A percentile compares a stretch with the other conserved stretches of the same genome.
Evolutionary conservation across 345 rosid species (phyloP).

Genomic region (Sisymbrium altissimum): DNA sequence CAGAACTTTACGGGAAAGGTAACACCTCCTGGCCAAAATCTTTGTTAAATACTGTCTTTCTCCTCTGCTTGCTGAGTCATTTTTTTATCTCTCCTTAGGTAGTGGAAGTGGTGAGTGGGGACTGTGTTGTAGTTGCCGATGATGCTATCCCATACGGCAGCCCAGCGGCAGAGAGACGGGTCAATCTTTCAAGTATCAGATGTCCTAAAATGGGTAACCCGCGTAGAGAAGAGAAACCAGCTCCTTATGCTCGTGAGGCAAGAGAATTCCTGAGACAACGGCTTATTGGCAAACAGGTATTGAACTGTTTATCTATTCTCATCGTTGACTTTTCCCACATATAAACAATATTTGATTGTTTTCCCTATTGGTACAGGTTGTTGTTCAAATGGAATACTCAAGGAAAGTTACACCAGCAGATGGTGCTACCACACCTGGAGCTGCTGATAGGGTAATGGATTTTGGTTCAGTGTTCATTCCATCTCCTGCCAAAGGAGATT

Average conservation of each 20-base stretch:
- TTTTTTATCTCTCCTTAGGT: constrained; percentile 48
- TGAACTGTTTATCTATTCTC: not conserved
- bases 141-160: constrained; percentile 83
- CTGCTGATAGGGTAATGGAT: constrained; percentile 77
- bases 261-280: constrained; percentile 82
- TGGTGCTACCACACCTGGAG: constrained; percentile 50
- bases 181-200: constrained; percentile 87
- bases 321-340: not conserved
- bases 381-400: constrained; percentile 95
- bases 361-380: constrained; percentile 48
- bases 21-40: not conserved
- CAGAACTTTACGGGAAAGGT: constrained; percentile 95
- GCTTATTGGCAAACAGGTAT: constrained; percentile 75
- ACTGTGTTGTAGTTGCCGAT: constrained; percentile 85
- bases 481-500: constrained; percentile 64
- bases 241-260: constrained; percentile 91
- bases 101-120: constrained; percentile 96
- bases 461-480: constrained; percentile 84
- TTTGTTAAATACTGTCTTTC: not conserved
- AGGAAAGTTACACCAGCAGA: constrained; percentile 68
- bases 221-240: constrained; percentile 87
- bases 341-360: not conserved
- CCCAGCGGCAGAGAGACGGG: constrained; percentile 84
- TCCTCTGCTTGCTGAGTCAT: not conserved
- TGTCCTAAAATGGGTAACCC: constrained; percentile 91